These are phyloP conservation scores for Backusella circina DNA, from an alignment of 192 early-diverging fungal genomes.

Conservation along the genomic window DNA sequence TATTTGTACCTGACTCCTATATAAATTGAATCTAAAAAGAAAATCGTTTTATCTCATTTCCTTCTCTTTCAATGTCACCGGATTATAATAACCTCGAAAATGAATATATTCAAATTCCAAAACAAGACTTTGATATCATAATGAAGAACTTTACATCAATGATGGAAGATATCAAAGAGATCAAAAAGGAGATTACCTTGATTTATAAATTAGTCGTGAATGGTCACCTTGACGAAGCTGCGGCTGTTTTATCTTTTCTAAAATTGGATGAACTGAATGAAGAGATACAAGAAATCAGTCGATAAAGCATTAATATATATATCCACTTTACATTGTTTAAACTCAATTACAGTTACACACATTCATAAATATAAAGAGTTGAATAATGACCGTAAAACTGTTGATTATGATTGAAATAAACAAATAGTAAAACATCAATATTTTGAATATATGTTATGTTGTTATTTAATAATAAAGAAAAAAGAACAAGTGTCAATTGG, in stretches of 20 bases:
- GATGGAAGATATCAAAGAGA: background rate
- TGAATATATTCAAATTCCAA: background rate
- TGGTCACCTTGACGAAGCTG: background rate
- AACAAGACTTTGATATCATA: background rate
- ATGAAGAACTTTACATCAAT: background rate
- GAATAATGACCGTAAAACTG: no score
- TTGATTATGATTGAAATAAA: no score
- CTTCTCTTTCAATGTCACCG: background rate
- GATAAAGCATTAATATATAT: background rate
- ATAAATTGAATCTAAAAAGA: background rate
- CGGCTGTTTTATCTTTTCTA: background rate
- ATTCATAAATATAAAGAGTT: no score
- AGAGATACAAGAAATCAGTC: background rate
- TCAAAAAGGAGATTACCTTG: background rate
- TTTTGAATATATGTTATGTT: no score
- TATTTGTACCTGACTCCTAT: background rate
- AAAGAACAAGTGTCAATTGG: no score
- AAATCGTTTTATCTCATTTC: background rate
- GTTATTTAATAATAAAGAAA: no score
- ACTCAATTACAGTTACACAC: no score
- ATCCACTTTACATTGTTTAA: no score
- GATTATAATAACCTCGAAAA: background rate
- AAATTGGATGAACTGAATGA: background rate
- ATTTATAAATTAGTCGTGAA: background rate
- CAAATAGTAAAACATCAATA: no score